These are phyloP conservation scores for Botrytis paeoniae DNA, from an alignment of 2,329 filamentous ascomycete genomes.

Conservation along the genomic window DNA sequence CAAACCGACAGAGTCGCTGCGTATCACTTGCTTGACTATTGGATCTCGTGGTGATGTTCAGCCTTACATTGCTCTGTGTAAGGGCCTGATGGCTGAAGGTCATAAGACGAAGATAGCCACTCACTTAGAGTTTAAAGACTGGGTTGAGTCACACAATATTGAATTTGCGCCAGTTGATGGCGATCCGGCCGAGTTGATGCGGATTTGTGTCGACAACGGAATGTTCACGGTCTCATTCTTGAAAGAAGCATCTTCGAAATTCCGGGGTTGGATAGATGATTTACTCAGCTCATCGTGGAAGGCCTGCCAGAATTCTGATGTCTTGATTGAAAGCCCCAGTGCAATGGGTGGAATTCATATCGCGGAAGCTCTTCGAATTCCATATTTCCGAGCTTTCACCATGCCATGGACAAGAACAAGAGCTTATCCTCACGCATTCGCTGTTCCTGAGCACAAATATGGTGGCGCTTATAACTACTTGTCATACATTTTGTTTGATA, in stretches of 20 bases:
- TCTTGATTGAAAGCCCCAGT: conserved; percentile 92
- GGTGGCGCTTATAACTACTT: conserved; percentile 94
- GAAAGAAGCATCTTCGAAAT: conserved; percentile 79
- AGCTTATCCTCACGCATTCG: conserved; percentile 94
- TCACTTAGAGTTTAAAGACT: conserved; percentile 82
- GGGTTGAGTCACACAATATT: conserved; percentile 91
- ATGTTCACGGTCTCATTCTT: conserved; percentile 95
- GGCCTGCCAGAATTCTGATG: conserved; percentile 81
- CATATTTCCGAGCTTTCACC: conserved; percentile 95
- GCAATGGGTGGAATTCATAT: conserved; percentile 98
- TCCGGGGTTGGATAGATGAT: conserved; percentile 92
- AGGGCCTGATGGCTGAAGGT: conserved; percentile 81
- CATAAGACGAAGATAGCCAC: conserved; percentile 87
- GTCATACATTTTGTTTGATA: conserved; percentile 95
- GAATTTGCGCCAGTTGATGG: conserved; percentile 86
- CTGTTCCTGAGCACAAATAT: conserved; percentile 89
- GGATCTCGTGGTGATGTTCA: conserved; percentile 95
- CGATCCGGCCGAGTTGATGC: conserved; percentile 92
- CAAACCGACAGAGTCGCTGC: conserved; percentile 76
- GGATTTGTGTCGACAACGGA: conserved; percentile 92
- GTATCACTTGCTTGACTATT: conserved; percentile 90
- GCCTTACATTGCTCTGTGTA: conserved; percentile 94
- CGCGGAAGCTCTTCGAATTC: conserved; percentile 85
- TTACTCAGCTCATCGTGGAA: conserved; percentile 77
- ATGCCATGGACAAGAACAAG: conserved; percentile 98